Base-by-base conservation (phyloP, 495 filamentous ascomycete species). In the Trichoderma gamsii region DNA sequence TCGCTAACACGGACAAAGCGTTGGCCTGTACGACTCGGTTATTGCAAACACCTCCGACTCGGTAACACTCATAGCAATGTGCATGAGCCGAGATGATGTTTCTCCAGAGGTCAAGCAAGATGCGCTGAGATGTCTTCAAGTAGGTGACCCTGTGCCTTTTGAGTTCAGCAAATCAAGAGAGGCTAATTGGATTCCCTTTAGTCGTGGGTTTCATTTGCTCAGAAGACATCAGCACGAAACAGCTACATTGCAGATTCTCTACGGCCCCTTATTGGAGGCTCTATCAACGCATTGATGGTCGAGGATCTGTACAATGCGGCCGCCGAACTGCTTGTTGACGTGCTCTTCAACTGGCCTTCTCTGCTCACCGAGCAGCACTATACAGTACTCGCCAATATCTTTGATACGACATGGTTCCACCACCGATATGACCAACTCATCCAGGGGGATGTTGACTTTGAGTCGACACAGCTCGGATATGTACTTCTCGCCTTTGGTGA, bases 401-500 rank as follows among this genome's bases (percentile, higher is more conserved):
- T 90, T 43, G 81, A 82, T 41, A 86, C 84, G 68, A 72, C 76
- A 9, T 88, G 85, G 84, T 82, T 82, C 1, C 75, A 78, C 46
- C 72, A 80, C 29, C 79, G 79, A 49, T 87, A 85, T 72, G 64
- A 83, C 61, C 75, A 78, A 16, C 75, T 92, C 4, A 74, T 87
- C 49, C 77, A 83, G 23, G 88, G 85, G 3, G 85, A 90, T 51
- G 85, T 83, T 59, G 85, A 86, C 15, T 81, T 85, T 61, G 89
- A 92, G 25, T 83, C 84, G 32, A 81, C 90, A 73, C 83, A 87
- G 35, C 92, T 91, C 70, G 85, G 89, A 16, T 80, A 88, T 63
- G 80, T 95, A 32, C 74, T 94, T 66, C 75, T 94, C 46, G 86
- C 89, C 15, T 95, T 89, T 72, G 86, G 83, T 21, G 86, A 90